Evolutionary conservation across 805 yeast genomes (phyloP).

Genomic region (Yarrowia divulgata): DNA sequence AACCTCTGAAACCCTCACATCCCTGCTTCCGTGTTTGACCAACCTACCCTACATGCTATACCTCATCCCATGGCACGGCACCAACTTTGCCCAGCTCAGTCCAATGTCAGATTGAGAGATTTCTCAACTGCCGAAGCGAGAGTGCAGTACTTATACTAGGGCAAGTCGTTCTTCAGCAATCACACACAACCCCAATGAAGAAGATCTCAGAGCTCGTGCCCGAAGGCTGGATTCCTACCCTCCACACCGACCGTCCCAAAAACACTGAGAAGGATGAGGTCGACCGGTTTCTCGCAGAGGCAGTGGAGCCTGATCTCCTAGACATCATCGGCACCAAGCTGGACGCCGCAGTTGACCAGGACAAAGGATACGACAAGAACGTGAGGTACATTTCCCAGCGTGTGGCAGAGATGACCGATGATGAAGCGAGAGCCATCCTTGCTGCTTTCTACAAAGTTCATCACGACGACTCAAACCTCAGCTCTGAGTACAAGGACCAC

Average conservation of each 20-base stretch:
- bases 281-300: conserved; percentile 22
- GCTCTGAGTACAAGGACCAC: background rate
- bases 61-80: conserved; percentile 13
- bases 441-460: background rate
- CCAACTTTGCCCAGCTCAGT: background rate
- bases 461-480: conserved; percentile 2
- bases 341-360: background rate
- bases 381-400: conserved; percentile 9
- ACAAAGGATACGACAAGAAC: conserved; percentile 2
- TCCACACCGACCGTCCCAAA: background rate
- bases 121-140: background rate
- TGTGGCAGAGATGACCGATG: conserved; percentile 2
- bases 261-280: background rate
- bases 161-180: background rate
- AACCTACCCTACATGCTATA: background rate
- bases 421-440: background rate
- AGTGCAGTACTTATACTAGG: background rate
- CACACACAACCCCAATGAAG: background rate
- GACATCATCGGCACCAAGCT: conserved; percentile 6
- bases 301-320: background rate
- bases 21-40: background rate
- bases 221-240: background rate
- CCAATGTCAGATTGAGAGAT: background rate
- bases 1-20: background rate
- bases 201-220: background rate